Conservation (phyloP, 768 basidiomycete genomes). For the Hirschioporus abietinus region DNA sequence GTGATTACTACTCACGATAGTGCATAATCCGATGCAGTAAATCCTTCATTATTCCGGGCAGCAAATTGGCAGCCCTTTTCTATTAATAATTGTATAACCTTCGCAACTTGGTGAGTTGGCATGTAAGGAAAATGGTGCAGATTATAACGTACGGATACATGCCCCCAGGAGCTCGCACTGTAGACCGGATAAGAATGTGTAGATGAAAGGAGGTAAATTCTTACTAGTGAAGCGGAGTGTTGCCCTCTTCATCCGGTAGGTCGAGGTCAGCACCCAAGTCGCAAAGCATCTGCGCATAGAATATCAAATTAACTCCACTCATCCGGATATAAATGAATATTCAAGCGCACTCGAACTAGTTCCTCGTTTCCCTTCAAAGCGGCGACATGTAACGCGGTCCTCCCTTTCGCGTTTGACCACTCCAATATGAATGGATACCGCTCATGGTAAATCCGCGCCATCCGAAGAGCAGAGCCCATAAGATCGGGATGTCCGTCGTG, state of each 20-base stretch:
- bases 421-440: conserved; percentile 84
- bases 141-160: conserved; percentile 56
- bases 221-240: conserved; percentile 90
- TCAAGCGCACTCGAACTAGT: conserved; percentile 63
- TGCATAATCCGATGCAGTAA: conserved; percentile 89
- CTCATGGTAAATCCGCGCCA: conserved; percentile 84
- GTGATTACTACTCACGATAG: conserved; percentile 57
- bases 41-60: conserved; percentile 85
- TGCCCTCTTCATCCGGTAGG: conserved; percentile 86
- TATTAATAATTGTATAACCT: conserved; percentile 83
- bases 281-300: conserved; percentile 67
- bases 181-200: conserved; percentile 11
- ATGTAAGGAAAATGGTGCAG: conserved; percentile 6
- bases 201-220: conserved; percentile 23
- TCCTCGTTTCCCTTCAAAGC: conserved; percentile 87
- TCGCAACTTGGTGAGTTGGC: conserved; percentile 14
- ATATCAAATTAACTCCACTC: conserved; percentile 3
- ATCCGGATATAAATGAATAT: conserved; percentile 17
- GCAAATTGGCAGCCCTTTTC: conserved; percentile 83
- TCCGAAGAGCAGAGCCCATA: conserved; percentile 70
- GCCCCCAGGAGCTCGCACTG: conserved; percentile 87
- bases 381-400: conserved; percentile 85
- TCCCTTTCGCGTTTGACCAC: conserved; percentile 89
- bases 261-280: conserved; percentile 89
- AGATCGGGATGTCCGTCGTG: conserved; percentile 51